Base-by-base conservation (phyloP, 2,329 filamentous ascomycete species). In the Dactylellina haptotyla region DNA sequence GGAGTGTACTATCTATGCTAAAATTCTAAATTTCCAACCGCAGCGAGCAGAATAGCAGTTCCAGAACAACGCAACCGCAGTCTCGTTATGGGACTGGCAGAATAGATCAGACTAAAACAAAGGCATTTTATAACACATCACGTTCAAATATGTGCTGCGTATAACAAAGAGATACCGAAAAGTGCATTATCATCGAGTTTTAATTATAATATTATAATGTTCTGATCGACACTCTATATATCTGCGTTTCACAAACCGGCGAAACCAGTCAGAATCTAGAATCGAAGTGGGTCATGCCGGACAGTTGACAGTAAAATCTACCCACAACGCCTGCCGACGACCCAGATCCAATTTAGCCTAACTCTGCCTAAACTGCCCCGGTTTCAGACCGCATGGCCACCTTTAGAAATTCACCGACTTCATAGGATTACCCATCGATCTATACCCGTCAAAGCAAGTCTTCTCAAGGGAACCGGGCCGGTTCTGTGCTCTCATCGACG, bases 331-430 rank as follows among this genome's bases (percentile, higher is more conserved):
- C n/a, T 28, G 16, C 20, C 53, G 48, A 41, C 20, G 53, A 30
- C 39, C 18, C 25, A 46, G 34, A 54, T 25, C 4, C 28, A 43
- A 50, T 53, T 72, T 72, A 72, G 67, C 67, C 67, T 72, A 72
- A 72, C 67, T 57, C 45, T 72, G 66, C 67, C 67, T 72, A 65
- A 72, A 72, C 23, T 43, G 34, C 59, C 67, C 67, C 67, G 39
- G 67, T 72, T 72, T 72, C 67, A 72, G 59, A 61, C 37, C 28
- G 25, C 59, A 72, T 62, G 66, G 61, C 54, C 37, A 12, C 20
- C 37, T 37, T 41, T 18, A 43, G 48, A 64, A 48, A 54, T 39
- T 56, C 62, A 59, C 58, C 54, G 59, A 72, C 46, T 53, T 30
- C 61, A 37, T 43, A 64, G 25, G 37, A 72, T 59, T 48, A 69